These are phyloP conservation scores for Tinospora cordifolia DNA, from an alignment of 164 flowering plant genomes.

Conservation along the genomic window DNA sequence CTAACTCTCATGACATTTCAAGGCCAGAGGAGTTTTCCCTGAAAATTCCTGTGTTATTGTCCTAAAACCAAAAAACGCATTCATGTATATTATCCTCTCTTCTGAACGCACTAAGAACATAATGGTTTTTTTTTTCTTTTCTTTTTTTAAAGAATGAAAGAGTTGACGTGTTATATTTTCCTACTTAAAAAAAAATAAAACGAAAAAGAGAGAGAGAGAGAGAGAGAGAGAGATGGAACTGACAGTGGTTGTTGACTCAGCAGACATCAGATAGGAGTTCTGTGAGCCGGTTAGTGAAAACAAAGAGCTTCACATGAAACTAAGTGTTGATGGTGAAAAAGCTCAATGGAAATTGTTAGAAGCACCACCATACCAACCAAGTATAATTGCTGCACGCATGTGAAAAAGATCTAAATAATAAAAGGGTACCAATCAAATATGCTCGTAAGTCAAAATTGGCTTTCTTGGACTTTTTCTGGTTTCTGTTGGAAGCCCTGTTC, in stretches of 20 bases:
- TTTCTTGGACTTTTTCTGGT: not conserved
- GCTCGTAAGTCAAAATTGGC: slow-evolving; percentile 13
- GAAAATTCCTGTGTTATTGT: not conserved
- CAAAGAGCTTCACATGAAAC: too few species aligned
- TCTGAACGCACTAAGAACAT: not conserved
- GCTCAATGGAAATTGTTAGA: too few species aligned
- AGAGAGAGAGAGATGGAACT: not conserved
- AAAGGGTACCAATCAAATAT: not conserved
- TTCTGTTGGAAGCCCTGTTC: slow-evolving; percentile 5
- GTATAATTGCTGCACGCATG: too few species aligned
- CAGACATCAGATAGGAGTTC: too few species aligned
- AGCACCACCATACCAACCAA: too few species aligned
- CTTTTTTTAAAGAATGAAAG: not conserved
- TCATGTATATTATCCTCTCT: not conserved
- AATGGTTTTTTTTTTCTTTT: not conserved
- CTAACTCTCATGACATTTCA: not conserved
- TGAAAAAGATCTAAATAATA: not conserved
- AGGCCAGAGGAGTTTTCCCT: not conserved
- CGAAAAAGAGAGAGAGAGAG: not conserved
- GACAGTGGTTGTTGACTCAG: too few species aligned
- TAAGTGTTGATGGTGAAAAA: too few species aligned
- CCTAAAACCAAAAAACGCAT: not conserved
- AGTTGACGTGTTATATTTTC: not conserved
- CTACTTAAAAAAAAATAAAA: not conserved
- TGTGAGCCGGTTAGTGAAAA: too few species aligned